Evolutionary conservation across 805 yeast genomes (phyloP), one percentile per base, ranked within the genome.

Genomic region (Yamadazyma tumulicola): DNA sequence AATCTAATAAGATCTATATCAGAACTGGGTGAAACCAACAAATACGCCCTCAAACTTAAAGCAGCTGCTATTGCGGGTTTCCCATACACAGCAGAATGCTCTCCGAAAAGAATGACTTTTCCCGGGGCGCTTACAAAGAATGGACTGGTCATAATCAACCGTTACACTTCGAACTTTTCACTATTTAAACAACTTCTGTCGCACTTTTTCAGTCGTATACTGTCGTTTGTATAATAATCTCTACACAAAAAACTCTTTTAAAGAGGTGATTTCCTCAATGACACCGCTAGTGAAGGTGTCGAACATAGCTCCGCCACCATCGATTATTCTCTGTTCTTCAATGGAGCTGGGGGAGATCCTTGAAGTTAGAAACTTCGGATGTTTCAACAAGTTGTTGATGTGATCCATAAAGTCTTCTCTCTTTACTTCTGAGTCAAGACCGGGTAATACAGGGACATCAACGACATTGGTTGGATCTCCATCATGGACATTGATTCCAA

Each of bases 41-140:
- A 59, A 49, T 86, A 91, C 0, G 97, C 85, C 49, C 96, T 74
- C 38, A 93, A 65, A 5, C 93, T 81, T 7, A 91, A 74, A 4
- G 96, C 93, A 0, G 97, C 97, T 1, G 98, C 97, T 34, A 93
- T 85, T 9, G 97, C 97, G 1, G 96, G 96, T 64, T 80, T 85
- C 29, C 85, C 81, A 55, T 85, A 85, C 0, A 93, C 98, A 2
- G 94, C 97, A 6, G 97, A 85, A 53, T 93, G 98, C 54, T 93
- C 98, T 15, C 98, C 98, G 57, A 89, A 93, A 22, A 93, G 70
- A 48, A 93, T 93, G 29, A 88, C 95, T 53, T 93, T 93, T 4
- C 98, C 98, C 0, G 98, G 98, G 1, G 98, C 93, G 35, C 96
- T 85, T 2, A 87, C 85, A 32, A 77, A 60, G 56, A 89, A 86